Evolutionary conservation across 2,329 filamentous ascomycete species (phyloP), one percentile per base, ranked within the genome.

Genomic region (Scytalidium lignicola): DNA sequence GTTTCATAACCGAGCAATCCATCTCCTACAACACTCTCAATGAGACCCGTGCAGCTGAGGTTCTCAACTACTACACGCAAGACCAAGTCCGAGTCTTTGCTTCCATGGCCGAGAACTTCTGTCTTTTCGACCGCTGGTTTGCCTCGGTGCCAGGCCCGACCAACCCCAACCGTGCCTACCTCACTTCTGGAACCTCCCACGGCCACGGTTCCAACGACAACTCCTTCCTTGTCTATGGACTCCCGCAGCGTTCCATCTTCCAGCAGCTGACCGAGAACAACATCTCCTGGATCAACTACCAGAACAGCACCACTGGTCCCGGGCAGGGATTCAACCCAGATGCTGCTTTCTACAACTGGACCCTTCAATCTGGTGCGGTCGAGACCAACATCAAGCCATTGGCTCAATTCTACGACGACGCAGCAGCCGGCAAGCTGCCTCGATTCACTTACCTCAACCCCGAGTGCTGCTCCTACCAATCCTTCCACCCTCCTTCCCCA

Each of bases 391-490:
- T 70, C 40, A 58, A 65, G 17, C 62, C 66, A 1, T 55, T 74
- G 3, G 60, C 66, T 17, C 58, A 69, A 37, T 75, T 75, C 56
- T 75, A 70, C 57, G 53, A 55, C 3, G 73, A 75, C 54, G 73
- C 73, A 3, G 56, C 63, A 7, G 65, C 65, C 4, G 73, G 73
- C n/a, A 65, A 60, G 1, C 64, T 76, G 1, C 67, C 72, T 4
- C 61, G 65, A 39, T 71, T 75, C 48, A 71, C 67, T 54, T 76
- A 74, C 59, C 67, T 74, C 62, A 80, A 74, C 56, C 71, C 74
- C 3, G 70, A 72, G 51, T 75, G 76, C 64, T 75, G 76, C 55
- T 66, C 65, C 15, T 72, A 73, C 53, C 78, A 67, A 51, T 74
- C 71, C 13, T 71, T 72, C 62, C 72, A 74, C 49, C 72, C 71